phyloP scores from a whole-genome alignment of 106 monocot genomes.

The Dioscorea alata region DNA sequence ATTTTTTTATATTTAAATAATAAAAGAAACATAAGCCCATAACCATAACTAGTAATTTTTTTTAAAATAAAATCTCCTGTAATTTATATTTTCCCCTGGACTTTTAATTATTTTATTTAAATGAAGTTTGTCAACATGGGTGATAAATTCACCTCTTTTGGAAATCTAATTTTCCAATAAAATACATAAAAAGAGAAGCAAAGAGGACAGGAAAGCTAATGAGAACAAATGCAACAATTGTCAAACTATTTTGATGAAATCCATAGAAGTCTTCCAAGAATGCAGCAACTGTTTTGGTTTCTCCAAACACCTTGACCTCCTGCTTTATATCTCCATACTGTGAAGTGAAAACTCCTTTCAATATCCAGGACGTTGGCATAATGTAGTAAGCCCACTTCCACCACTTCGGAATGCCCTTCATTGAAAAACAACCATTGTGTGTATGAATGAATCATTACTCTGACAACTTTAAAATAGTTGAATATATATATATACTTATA shows the following conservation, averaged over 20 bases:
- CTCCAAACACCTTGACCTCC: constrained; percentile 51
- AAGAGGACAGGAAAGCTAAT: constrained; percentile 30
- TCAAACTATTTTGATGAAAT: constrained; percentile 32
- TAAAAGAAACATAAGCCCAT: no score
- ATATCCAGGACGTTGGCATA: constrained; percentile 52
- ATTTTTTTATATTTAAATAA: no score
- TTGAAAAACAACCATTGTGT: background rate
- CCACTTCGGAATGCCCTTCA: constrained; percentile 90
- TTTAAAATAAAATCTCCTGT: no score
- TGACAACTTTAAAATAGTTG: no score
- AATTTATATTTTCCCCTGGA: no score
- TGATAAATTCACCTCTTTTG: constrained; percentile 33
- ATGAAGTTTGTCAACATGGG: no score
- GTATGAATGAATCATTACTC: background rate
- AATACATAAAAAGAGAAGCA: constrained; percentile 55
- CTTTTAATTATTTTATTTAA: no score
- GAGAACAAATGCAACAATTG: constrained; percentile 44
- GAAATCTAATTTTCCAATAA: constrained; percentile 51
- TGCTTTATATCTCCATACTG: constrained; percentile 55
- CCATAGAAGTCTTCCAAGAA: constrained; percentile 67
- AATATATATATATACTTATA: background rate
- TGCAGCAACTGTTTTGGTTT: constrained; percentile 31
- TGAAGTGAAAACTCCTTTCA: constrained; percentile 55
- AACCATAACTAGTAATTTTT: no score
- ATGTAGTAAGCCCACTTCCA: constrained; percentile 76